These are phyloP conservation scores for Crinitomyces ghanaensis DNA, from an alignment of 805 yeast species.

Conservation along the genomic window DNA sequence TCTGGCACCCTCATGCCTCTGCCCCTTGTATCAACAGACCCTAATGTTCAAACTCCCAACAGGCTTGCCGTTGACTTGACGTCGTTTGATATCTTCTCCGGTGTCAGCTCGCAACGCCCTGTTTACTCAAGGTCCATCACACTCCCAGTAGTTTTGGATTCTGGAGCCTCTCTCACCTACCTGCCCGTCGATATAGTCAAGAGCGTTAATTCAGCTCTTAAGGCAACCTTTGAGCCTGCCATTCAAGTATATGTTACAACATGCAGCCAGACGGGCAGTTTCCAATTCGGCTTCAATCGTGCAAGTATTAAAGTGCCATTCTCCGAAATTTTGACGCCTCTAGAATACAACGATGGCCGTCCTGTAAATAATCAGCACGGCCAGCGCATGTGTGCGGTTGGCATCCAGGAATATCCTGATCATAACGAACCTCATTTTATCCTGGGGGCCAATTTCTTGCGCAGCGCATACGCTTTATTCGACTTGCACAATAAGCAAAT, in stretches of 20 bases:
- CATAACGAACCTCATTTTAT: too few relatives aligned
- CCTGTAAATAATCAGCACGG: conserved; percentile 19
- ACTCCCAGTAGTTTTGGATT: conserved; percentile 30
- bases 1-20: conserved; percentile 25
- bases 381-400: conserved; percentile 17
- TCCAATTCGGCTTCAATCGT: conserved; percentile 43
- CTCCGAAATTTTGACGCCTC: conserved; percentile 19
- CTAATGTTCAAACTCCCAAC: not conserved
- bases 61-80: not conserved
- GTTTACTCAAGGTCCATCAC: not conserved
- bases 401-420: conserved; percentile 8
- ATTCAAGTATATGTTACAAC: too few relatives aligned
- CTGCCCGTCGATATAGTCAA: conserved; percentile 30
- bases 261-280: too few relatives aligned
- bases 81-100: not conserved
- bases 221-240: conserved; percentile 5
- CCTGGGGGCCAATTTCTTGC: conserved; percentile 44
- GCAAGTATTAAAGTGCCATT: conserved; percentile 32
- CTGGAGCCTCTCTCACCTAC: conserved; percentile 45
- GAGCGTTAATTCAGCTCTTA: conserved; percentile 6
- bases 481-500: conserved; percentile 47
- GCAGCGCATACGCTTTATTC: conserved; percentile 52
- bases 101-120: not conserved
- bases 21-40: conserved; percentile 15
- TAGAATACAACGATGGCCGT: conserved; percentile 14